These are phyloP conservation scores for Lupinus albus DNA, from an alignment of 306 rosid species.

Conservation along the genomic window DNA sequence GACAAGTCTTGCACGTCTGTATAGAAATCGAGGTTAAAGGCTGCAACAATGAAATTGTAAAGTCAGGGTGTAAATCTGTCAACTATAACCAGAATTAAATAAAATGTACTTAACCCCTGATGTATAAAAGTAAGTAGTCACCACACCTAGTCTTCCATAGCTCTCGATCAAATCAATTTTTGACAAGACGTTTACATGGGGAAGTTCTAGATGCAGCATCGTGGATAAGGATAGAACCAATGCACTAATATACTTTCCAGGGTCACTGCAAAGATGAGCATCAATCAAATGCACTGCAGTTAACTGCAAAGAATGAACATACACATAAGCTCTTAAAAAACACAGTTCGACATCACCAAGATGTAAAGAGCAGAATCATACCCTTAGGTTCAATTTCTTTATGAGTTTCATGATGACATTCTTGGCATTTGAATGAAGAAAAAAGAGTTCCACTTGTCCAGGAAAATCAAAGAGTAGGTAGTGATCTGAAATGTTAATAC, in stretches of 20 bases:
- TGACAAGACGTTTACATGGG: slow-evolving; percentile 84
- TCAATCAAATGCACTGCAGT: slow-evolving; percentile 91
- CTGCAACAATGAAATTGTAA: slow-evolving; percentile 52
- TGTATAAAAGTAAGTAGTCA: slow-evolving; percentile 28
- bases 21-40: slow-evolving; percentile 87
- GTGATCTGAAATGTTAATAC: slow-evolving; percentile 68
- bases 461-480: slow-evolving; percentile 98
- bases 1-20: slow-evolving; percentile 93
- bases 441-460: slow-evolving; percentile 93
- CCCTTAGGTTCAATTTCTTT: slow-evolving; percentile 78
- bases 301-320: slow-evolving; percentile 69
- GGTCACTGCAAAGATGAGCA: slow-evolving; percentile 95
- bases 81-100: slow-evolving; percentile 29
- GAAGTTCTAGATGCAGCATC: slow-evolving; percentile 91
- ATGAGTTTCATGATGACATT: slow-evolving; percentile 72
- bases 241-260: slow-evolving; percentile 90
- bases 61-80: slow-evolving; percentile 37
- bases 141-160: slow-evolving; percentile 84
- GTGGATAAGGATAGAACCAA: slow-evolving; percentile 86
- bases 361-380: slow-evolving; percentile 44
- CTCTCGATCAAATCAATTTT: slow-evolving; percentile 92
- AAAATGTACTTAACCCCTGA: slow-evolving; percentile 20
- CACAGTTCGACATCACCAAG: slow-evolving; percentile 34
- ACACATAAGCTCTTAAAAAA: slow-evolving; percentile 37
- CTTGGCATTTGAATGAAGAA: slow-evolving; percentile 86